Evolutionary conservation across 805 yeast genomes (phyloP).

Genomic region (Metschnikowia colocasiae): DNA sequence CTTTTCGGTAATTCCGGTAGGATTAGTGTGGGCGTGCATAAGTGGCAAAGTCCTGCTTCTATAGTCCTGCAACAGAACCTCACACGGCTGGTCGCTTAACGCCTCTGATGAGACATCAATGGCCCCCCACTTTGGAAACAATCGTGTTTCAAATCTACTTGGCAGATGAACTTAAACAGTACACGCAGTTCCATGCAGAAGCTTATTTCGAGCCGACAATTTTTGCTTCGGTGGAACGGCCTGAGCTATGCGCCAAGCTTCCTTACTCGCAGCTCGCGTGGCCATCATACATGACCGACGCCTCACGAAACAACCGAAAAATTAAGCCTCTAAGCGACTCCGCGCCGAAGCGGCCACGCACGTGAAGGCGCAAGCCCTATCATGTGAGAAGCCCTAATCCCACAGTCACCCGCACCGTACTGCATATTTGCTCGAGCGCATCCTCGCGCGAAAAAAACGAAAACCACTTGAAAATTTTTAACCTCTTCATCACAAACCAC

Average conservation of each 20-base stretch:
- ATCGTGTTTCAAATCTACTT: neutral
- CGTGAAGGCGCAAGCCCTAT: neutral
- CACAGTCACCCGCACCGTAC: conserved; percentile 1
- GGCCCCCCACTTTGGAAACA: neutral
- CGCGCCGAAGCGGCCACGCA: neutral
- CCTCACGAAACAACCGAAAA: neutral
- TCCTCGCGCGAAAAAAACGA: conserved; percentile 1
- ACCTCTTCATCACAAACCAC: conserved; percentile 2
- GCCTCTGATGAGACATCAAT: neutral
- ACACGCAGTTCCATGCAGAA: neutral
- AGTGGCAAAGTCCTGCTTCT: neutral
- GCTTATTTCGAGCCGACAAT: neutral
- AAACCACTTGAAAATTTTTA: neutral
- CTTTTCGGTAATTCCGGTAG: neutral
- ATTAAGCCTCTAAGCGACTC: neutral
- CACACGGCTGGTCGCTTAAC: neutral
- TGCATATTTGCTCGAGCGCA: neutral
- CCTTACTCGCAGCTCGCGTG: neutral
- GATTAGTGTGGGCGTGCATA: neutral
- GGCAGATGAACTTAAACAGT: neutral
- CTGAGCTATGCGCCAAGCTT: neutral
- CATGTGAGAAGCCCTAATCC: conserved; percentile 4
- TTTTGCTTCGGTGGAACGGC: neutral
- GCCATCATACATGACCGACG: neutral
- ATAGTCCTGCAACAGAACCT: neutral